phyloP scores from a whole-genome alignment of 2,329 filamentous ascomycete species.

The Ceratocystis variospora region DNA sequence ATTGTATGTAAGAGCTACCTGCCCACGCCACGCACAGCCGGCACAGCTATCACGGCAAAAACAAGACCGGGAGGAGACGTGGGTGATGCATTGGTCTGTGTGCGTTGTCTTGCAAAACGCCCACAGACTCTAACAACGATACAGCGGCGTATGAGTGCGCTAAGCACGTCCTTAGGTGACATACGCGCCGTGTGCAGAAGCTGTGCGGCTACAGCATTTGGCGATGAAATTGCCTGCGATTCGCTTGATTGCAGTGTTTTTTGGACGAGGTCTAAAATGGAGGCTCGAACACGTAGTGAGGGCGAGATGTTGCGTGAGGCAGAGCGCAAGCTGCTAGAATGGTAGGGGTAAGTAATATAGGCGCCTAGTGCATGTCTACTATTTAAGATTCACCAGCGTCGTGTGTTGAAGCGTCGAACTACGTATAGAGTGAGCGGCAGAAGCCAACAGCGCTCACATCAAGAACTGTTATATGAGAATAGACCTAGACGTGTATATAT shows the following conservation, averaged over 20 bases:
- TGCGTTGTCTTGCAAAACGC: conserved; percentile 42
- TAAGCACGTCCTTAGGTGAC: conserved; percentile 44
- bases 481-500: no score
- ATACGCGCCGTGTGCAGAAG: conserved; percentile 62
- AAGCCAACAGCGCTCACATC: no score
- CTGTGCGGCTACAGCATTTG: conserved; percentile 59
- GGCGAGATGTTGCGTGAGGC: conserved; percentile 25
- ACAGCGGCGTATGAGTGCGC: conserved; percentile 47
- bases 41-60: background rate
- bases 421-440: background rate
- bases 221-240: conserved; percentile 73
- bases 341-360: conserved; percentile 21
- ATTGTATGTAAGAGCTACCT: conserved; percentile 47
- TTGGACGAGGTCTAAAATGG: conserved; percentile 58
- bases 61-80: no score
- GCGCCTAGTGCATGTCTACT: background rate
- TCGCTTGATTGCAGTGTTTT: conserved; percentile 89
- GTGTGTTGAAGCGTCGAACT: background rate
- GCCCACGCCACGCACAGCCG: background rate
- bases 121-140: conserved; percentile 42
- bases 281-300: conserved; percentile 33
- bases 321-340: conserved; percentile 26
- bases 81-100: background rate
- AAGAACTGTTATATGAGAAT: no score
- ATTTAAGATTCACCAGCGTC: no score